Base-by-base conservation (phyloP, 2,329 filamentous ascomycete species). In the Biscogniauxia sp. region DNA sequence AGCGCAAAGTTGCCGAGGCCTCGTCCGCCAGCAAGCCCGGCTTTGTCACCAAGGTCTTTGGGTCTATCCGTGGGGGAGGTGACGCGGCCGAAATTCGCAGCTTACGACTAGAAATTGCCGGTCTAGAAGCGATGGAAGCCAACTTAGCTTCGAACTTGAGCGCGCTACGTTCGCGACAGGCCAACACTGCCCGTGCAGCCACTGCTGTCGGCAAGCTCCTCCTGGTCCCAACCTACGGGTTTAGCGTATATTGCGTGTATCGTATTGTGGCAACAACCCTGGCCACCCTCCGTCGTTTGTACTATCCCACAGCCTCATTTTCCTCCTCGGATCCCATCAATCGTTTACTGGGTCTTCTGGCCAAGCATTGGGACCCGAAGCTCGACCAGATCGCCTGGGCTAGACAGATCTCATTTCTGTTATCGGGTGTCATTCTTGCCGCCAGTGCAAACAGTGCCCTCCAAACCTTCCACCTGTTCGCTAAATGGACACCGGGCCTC, bases 321-420 rank as follows among this genome's bases (percentile, higher is more conserved):
- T 83, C 88, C 26, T 85, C 85, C 57, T 88, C 87, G 17, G 93
- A 96, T 72, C 92, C 92, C 0, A 90, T 96, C 72, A 96, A 90
- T 77, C 90, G 92, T 65, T 83, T 94, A 63, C 84, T 96, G 8
- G 90, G 91, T 5, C 81, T 96, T 13, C 77, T 96, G 19, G 91
- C 91, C 3, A 88, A 89, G 59, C 91, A 96, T 76, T 93, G 91
- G 85, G 91, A 96, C 71, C 90, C 91, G 2, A 86, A 88, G 62
- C 84, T 96, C 25, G 90, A 96, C 76, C 90, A 92, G 70, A 83
- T 87, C 11, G 90, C 91, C 9, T 96, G 92, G 91, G 88, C 90
- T 20, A 88, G 91, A 28, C 90, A 92, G 71, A 93, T 96, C 66
- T 92, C 89, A 61, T 96, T 96, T 75, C 79, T 92, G 20, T 82